These are phyloP conservation scores for Fusarium subtropicale DNA, from an alignment of 2,329 filamentous ascomycete genomes.

Conservation along the genomic window DNA sequence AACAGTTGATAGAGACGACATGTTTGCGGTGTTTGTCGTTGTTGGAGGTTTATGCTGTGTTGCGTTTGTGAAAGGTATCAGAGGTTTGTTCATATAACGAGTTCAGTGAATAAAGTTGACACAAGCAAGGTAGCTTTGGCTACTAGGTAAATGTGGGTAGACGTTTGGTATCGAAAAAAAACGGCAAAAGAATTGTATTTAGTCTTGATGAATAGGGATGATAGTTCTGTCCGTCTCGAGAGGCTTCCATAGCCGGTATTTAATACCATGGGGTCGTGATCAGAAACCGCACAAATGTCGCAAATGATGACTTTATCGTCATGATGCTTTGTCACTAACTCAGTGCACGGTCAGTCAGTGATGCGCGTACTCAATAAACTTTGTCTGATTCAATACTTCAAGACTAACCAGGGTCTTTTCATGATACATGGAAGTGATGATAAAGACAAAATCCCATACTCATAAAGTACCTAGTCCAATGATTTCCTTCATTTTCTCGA, in stretches of 20 bases:
- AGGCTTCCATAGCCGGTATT: conserved; percentile 29
- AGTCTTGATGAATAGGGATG: conserved; percentile 1
- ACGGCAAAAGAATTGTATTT: background rate
- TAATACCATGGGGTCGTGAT: conserved; percentile 31
- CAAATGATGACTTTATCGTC: conserved; percentile 39
- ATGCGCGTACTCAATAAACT: background rate
- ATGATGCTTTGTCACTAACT: conserved; percentile 30
- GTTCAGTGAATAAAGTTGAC: conserved; percentile 13
- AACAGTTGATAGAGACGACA: conserved; percentile 43
- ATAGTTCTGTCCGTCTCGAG: conserved; percentile 19
- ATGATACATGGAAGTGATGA: background rate
- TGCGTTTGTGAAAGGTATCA: background rate
- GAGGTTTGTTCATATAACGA: background rate
- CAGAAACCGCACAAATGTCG: conserved; percentile 55
- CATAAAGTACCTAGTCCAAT: background rate
- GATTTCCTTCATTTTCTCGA: background rate
- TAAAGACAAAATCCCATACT: background rate
- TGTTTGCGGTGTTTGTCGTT: conserved; percentile 34
- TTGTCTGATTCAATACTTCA: background rate
- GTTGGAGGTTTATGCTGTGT: background rate
- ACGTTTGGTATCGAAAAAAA: background rate
- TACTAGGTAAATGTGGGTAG: background rate
- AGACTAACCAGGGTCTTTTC: background rate
- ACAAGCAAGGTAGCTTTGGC: background rate
- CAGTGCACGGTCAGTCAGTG: conserved; percentile 28